Base-by-base conservation (phyloP, 2,329 filamentous ascomycete genomes). In the Raffaelea ambrosiae region DNA sequence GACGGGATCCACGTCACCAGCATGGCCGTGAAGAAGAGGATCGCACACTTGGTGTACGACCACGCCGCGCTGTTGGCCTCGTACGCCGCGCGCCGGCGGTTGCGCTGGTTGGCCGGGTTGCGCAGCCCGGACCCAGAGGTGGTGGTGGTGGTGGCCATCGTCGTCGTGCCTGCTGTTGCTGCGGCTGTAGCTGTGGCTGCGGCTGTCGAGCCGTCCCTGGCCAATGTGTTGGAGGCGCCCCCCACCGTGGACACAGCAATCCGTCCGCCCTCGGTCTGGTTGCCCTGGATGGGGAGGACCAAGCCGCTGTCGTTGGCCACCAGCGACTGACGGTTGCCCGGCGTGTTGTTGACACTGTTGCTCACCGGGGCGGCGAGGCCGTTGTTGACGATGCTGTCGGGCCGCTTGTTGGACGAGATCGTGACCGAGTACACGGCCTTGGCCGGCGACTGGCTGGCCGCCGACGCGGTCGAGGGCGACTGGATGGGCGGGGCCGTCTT, bases 1-100 rank as follows among this genome's bases (percentile, higher is more conserved):
- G 85, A 89, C 1, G 79, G 88, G 49, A 90, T 79, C 84, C 84
- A 88, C 5, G 84, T 86, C 22, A 87, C 74, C 44, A 86, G 69
- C 50, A 88, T 73, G 1, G 83, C 83, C 1, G 79, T 72, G 63
- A 87, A 87, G 70, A 87, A 86, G 9, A 87, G 71, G 23, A 86
- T 69, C 1, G 84, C 76, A 42, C 83, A 84, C 56, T 84, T 84
- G 48, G 82, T 78, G 59, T 87, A 87, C 1, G 77, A 74, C 79
- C 79, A 83, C 1, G 81, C 77, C 3, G 82, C 82, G 33, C 73
- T 81, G 59, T 76, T 81, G 19, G 78, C 69, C 48, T 79, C 76
- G 48, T 73, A 67, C 33, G 69, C 52, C 57, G 66, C 57, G 57
- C 64, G 50, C 59, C 66, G 49, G 52, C 61, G 48, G 51, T 57